A percentile compares a stretch with the other conserved stretches of the same genome.
Evolutionary conservation across 2,329 filamentous ascomycete species (phyloP).

Genomic region (Sporothrix brasiliensis): DNA sequence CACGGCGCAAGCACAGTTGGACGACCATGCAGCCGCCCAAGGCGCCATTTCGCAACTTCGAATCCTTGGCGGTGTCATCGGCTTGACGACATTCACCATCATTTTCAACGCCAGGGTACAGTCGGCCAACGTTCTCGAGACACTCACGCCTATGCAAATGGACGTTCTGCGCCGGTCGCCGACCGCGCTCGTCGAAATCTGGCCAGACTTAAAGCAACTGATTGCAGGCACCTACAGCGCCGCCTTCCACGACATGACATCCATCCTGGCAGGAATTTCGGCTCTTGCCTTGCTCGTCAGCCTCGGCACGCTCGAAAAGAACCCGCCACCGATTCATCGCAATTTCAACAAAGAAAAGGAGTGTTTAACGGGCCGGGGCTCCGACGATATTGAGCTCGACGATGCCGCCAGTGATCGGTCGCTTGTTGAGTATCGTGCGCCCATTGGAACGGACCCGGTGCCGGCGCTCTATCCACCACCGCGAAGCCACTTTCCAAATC

Average conservation of each 20-base stretch:
- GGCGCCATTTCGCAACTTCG: constrained; percentile 63
- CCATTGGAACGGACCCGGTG: neutral
- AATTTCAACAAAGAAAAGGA: constrained; percentile 33
- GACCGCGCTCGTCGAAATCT: constrained; percentile 34
- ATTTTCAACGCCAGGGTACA: constrained; percentile 56
- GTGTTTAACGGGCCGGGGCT: constrained; percentile 21
- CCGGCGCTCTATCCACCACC: constrained; percentile 29
- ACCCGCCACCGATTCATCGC: constrained; percentile 36
- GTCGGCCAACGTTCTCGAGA: constrained; percentile 11
- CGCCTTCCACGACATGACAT: constrained; percentile 36
- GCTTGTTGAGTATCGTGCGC: constrained; percentile 20
- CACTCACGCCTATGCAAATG: constrained; percentile 34
- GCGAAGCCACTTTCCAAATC: constrained; percentile 25
- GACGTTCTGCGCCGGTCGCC: constrained; percentile 37
- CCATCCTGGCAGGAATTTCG: constrained; percentile 33
- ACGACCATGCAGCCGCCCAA: constrained; percentile 60
- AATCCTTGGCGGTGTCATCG: constrained; percentile 62
- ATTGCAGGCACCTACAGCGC: constrained; percentile 33
- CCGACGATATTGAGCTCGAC: constrained; percentile 32
- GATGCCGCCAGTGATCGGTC: constrained; percentile 34
- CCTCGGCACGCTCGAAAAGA: constrained; percentile 35
- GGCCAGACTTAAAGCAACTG: constrained; percentile 34
- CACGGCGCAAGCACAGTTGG: constrained; percentile 53
- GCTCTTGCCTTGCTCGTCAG: constrained; percentile 34
- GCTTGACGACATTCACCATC: constrained; percentile 61